Percentiles rank a stretch among this genome's conserved stretches.
Conservation (phyloP, 2,329 filamentous ascomycete species). For the Ophiostoma perfectum region DNA sequence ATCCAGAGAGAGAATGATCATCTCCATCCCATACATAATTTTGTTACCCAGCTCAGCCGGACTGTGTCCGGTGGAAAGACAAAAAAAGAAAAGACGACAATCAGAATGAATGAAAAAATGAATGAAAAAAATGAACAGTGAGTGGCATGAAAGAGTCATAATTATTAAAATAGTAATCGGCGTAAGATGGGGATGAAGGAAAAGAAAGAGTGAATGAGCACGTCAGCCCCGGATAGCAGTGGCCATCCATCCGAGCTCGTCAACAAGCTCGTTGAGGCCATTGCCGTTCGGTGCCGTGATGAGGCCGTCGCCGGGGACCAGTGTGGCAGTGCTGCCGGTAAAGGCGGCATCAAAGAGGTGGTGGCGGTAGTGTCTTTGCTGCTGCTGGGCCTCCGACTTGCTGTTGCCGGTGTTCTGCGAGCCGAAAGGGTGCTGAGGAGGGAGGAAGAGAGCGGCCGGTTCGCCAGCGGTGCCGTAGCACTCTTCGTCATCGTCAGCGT, state of each 20-base stretch:
- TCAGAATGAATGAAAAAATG: neutral
- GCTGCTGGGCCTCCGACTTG: neutral
- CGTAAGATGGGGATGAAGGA: neutral
- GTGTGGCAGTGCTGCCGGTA: constrained; percentile 30
- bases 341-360: constrained; percentile 27
- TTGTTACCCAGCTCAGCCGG: neutral
- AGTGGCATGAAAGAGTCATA: neutral
- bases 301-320: constrained; percentile 31
- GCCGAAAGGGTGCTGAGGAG: constrained; percentile 6
- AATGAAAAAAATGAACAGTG: neutral
- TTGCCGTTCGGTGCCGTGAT: constrained; percentile 29
- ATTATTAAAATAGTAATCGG: neutral
- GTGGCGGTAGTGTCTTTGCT: constrained; percentile 28
- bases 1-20: neutral
- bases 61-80: neutral
- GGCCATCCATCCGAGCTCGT: constrained; percentile 50
- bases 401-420: neutral
- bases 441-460: constrained; percentile 14
- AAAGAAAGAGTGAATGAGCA: neutral
- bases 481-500: constrained; percentile 17
- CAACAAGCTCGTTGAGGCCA: constrained; percentile 34
- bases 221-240: constrained; percentile 38
- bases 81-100: neutral
- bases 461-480: neutral
- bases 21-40: neutral